Percentiles rank a stretch among this genome's conserved stretches.
Evolutionary conservation across 2,329 filamentous ascomycete genomes (phyloP).

Genomic region (Fusarium tanahbumbuense): DNA sequence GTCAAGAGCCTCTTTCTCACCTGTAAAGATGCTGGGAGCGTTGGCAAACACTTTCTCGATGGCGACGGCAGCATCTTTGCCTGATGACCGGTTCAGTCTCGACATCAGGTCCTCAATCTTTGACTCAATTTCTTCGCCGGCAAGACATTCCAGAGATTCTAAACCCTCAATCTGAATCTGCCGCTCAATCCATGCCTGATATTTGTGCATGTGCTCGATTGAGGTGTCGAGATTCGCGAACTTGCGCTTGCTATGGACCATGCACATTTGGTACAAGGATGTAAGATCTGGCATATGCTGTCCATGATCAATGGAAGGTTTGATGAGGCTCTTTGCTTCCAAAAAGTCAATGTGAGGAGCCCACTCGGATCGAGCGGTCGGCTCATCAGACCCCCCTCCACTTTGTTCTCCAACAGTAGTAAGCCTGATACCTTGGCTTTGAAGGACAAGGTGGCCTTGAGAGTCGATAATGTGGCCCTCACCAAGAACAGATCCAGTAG

Average conservation of each 20-base stretch:
- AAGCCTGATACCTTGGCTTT: background rate
- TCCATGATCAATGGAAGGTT: background rate
- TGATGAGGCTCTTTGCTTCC: background rate
- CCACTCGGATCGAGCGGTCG: conserved; percentile 1
- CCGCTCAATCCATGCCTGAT: background rate
- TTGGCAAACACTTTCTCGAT: background rate
- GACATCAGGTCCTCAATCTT: background rate
- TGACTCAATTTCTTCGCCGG: background rate
- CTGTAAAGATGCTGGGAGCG: background rate
- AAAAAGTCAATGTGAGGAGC: conserved; percentile 4
- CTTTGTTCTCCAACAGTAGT: background rate
- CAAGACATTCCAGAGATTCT: background rate
- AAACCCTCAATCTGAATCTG: background rate
- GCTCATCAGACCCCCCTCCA: background rate
- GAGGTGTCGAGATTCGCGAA: background rate
- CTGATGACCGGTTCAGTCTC: background rate
- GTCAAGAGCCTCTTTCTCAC: background rate
- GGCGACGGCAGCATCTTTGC: background rate
- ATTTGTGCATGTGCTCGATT: background rate
- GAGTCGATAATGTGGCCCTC: background rate
- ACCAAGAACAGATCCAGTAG: background rate
- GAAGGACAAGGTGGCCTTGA: background rate
- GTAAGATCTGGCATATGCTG: background rate
- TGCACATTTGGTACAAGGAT: background rate
- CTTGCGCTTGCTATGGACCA: background rate